phyloP scores from a whole-genome alignment of 2,329 filamentous ascomycete genomes.

The Arthrinium phaeospermum region DNA sequence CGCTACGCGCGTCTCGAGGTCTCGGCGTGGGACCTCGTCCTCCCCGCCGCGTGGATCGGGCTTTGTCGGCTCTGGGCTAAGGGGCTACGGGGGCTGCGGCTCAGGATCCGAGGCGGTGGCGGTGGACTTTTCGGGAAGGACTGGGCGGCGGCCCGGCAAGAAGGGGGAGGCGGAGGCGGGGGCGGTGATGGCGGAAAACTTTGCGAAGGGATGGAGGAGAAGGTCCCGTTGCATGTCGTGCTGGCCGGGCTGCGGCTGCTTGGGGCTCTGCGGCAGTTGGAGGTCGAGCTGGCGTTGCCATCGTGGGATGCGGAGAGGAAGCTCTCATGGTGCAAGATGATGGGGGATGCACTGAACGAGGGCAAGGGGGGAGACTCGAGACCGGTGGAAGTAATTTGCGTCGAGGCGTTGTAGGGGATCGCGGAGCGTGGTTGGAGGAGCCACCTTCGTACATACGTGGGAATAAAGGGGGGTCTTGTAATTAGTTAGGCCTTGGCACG shows the following conservation, averaged over 20 bases:
- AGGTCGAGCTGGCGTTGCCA: conserved; percentile 46
- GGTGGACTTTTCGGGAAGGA: not conserved
- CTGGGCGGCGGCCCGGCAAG: not conserved
- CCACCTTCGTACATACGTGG: not conserved
- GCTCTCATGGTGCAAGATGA: conserved; percentile 41
- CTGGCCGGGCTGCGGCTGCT: conserved; percentile 42
- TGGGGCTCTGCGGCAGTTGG: conserved; percentile 41
- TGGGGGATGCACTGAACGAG: conserved; percentile 39
- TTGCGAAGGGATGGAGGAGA: not conserved
- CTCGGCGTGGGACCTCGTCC: conserved; percentile 43
- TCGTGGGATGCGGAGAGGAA: conserved; percentile 40
- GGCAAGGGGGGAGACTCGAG: conserved; percentile 21
- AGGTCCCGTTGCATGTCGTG: conserved; percentile 24
- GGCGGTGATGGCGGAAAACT: conserved; percentile 26
- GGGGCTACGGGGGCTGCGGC: conserved; percentile 45
- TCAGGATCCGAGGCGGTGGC: conserved; percentile 40
- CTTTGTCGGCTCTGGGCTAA: conserved; percentile 43
- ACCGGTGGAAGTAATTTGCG: conserved; percentile 34
- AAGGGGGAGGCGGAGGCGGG: conserved; percentile 10
- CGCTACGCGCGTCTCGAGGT: conserved; percentile 50
- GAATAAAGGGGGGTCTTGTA: not conserved
- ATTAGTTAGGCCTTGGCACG: not conserved
- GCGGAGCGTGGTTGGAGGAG: not conserved
- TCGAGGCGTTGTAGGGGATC: conserved; percentile 26
- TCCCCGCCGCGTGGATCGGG: conserved; percentile 40